Base-by-base conservation (phyloP, 345 rosid species). In the Melastoma malabathricum region DNA sequence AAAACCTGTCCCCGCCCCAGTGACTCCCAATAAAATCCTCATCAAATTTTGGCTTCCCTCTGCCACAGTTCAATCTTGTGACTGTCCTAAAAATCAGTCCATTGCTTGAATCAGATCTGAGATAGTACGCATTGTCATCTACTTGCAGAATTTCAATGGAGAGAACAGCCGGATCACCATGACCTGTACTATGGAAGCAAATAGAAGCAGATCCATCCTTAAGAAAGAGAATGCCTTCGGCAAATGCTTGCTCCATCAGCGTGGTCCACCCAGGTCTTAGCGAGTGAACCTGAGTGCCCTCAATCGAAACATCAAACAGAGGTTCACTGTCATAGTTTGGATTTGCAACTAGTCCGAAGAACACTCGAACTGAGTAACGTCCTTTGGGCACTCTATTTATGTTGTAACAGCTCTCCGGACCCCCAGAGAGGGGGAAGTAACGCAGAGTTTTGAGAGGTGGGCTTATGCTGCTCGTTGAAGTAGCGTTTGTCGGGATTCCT, bases 1-100 rank as follows among this genome's bases (percentile, higher is more conserved):
- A 93, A 69, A 81, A 93, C 68, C 99, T 93, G 68, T 93, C 99
- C 62, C 99, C 97, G 45, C 99, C 95, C 99, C 99, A 93, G 43
- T 46, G 83, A 61, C 84, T 82, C n/a, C 78, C 99, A 38, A 74
- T 65, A 34, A 77, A 88, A 59, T 84, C 97, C 64, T 60, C 86
- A 72, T 71, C 97, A 60, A 93, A 93, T 68, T 61, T 85, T 2
- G 83, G 73, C 69, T 69, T 73, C 57, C 86, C 81, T 38, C 75
- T 76, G 15, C 99, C 99, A 60, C 84, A 83, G 66, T 79, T 85
- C 61, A 88, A 51, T 66, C 99, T 76, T 1, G 73, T 62, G 16
- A 75, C 84, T 15, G 95, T 85, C 69, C 77, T 79, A 3, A 93
- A 75, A 44, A 88, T 74, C 43, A 72, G 48, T 46, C 72, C 84